Evolutionary conservation across 208 protist genomes (phyloP), one percentile per base, ranked within the genome.

Genomic region (Endotrypanum monterogeii): DNA sequence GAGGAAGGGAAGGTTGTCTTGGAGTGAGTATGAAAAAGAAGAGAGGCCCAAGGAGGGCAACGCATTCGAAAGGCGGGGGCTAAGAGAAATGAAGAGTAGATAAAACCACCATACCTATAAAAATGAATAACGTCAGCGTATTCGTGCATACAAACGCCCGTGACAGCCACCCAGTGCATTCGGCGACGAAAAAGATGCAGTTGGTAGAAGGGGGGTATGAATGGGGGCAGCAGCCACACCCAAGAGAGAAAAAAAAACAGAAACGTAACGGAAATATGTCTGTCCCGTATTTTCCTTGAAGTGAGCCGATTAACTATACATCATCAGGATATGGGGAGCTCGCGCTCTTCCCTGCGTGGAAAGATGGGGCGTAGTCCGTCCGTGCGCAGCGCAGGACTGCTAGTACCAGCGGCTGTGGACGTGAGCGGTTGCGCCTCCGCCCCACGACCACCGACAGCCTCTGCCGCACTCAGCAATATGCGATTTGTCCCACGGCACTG

Each of bases 321-420:
- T 16, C 28, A 8, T 60, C 44, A 75, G 2, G 32, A 46, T 30
- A 80, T 73, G 41, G 76, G 62, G 16, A 80, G 18, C 16, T 80
- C 76, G 8, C 80, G 84, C 78, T 95, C 90, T 71, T 92, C 85
- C 65, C 77, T 80, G 32, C 79, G 61, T 14, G 83, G 50, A 71
- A 78, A 85, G 66, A 95, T 93, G 55, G 88, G 86, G 18, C 90
- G 74, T 67, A 95, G 73, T n/a, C 68, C 62, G 6, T 63, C 44
- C 1, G 73, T 87, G 25, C 66, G 20, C 46, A 84, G 39, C 2
- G 67, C 63, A 25, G 55, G 23, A 18, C 32, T 62, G 28, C 30
- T 39, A 23, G 57, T 37, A 39, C 32, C 57, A 62, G 57, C 30
- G 57, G 32, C 28, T 16, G 25, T 39, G 30, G 57, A n/a, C 18